Evolutionary conservation across 371 early-diverging fungal species (phyloP).

Genomic region (Mortierella sp.): DNA sequence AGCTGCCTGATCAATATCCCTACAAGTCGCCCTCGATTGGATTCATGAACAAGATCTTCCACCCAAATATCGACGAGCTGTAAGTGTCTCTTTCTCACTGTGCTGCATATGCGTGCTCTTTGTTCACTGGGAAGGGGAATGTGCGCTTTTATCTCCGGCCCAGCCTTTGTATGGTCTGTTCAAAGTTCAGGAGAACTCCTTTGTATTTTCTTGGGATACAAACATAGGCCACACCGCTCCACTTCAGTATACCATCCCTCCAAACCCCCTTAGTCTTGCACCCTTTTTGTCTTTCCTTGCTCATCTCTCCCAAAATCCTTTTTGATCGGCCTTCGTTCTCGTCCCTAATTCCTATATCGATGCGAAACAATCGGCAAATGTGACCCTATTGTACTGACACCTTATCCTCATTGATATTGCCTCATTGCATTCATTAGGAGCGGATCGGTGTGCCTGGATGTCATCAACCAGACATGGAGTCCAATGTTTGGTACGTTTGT

Average conservation of each 20-base stretch:
- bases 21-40: conserved; percentile 99
- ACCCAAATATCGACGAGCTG: conserved; percentile 99
- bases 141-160: background rate
- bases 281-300: background rate
- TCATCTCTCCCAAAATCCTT: background rate
- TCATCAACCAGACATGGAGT: conserved; percentile 99
- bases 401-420: background rate
- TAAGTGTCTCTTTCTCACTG: conserved; percentile 61
- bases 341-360: background rate
- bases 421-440: conserved; percentile 69
- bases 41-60: conserved; percentile 99
- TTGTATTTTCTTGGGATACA: background rate
- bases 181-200: conserved; percentile 3
- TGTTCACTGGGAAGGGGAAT: background rate
- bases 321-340: background rate
- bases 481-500: conserved; percentile 95
- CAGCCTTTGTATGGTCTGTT: conserved; percentile 7
- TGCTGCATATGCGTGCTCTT: background rate
- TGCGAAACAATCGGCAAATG: background rate
- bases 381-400: background rate
- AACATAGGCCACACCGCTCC: background rate
- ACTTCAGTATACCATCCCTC: background rate
- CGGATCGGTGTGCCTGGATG: conserved; percentile 99
- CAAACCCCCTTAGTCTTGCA: background rate
- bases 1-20: conserved; percentile 99